A percentile compares a stretch with the other conserved stretches of the same genome.
Conservation (phyloP, 2,329 filamentous ascomycete species). For the Phoma sp. region DNA sequence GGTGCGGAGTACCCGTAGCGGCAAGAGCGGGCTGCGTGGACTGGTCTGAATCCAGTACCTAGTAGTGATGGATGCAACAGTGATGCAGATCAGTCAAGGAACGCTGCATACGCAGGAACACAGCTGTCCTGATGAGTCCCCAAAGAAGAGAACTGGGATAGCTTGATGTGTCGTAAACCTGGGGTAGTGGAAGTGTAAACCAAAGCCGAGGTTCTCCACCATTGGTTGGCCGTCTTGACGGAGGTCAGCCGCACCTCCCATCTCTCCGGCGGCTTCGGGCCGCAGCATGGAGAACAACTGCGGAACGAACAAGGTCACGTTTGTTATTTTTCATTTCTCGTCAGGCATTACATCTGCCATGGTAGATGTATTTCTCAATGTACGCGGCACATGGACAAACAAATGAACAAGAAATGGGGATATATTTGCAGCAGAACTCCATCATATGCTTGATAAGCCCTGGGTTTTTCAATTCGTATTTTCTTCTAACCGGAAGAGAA, state of each 20-base stretch:
- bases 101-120: not conserved
- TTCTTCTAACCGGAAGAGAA: conserved; percentile 47
- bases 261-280: conserved; percentile 15
- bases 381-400: not conserved
- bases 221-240: conserved; percentile 17
- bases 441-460: conserved; percentile 45
- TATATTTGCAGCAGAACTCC: conserved; percentile 42
- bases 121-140: not conserved
- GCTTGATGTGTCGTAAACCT: conserved; percentile 14
- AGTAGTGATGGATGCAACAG: not conserved
- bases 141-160: not conserved
- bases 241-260: conserved; percentile 6
- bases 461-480: conserved; percentile 47
- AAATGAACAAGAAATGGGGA: conserved; percentile 22
- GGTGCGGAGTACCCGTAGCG: conserved; percentile 23
- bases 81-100: not conserved
- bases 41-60: not conserved
- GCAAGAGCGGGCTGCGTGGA: conserved; percentile 4
- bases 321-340: not conserved
- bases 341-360: too few relatives aligned
- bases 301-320: not conserved
- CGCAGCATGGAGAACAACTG: conserved; percentile 1
- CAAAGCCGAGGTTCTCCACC: conserved; percentile 39
- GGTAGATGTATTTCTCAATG: not conserved
- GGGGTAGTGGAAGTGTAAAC: conserved; percentile 31